phyloP scores from a whole-genome alignment of 352 stramenopile genomes.

The Pythium guiyangense region DNA sequence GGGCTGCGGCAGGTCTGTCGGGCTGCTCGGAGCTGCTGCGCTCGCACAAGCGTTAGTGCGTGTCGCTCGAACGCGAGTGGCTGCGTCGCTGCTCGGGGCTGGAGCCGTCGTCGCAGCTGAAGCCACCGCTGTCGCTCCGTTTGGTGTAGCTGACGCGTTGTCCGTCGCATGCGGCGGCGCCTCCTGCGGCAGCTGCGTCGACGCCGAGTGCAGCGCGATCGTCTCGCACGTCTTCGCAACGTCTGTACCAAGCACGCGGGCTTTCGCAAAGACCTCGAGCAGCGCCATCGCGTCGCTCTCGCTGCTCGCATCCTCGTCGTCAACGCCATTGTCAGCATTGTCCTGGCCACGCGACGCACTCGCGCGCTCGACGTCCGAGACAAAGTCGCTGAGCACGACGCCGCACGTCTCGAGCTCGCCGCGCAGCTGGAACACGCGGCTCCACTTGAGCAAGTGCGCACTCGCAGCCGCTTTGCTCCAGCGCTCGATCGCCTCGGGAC shows the following conservation, averaged over 20 bases:
- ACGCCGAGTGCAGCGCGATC: conserved; percentile 40
- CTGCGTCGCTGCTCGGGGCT: not conserved
- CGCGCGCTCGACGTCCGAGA: conserved; percentile 17
- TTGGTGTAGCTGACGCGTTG: not conserved
- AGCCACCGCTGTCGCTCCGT: not conserved
- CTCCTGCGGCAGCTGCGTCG: conserved; percentile 25
- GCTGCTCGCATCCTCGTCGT: not conserved
- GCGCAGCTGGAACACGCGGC: conserved; percentile 36
- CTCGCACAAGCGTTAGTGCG: not conserved
- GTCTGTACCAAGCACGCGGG: conserved; percentile 31
- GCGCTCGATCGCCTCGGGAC: conserved; percentile 21
- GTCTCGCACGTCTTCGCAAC: conserved; percentile 24
- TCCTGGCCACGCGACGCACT: not conserved
- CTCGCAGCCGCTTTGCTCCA: conserved; percentile 26
- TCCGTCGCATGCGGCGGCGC: not conserved
- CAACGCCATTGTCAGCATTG: too few species aligned
- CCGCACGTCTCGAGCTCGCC: conserved; percentile 28
- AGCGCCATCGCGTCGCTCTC: conserved; percentile 19
- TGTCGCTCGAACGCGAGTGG: too few species aligned
- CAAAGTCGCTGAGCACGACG: conserved; percentile 30
- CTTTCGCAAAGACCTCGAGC: conserved; percentile 17
- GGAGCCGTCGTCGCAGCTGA: conserved; percentile 1
- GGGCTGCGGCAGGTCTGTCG: conserved; percentile 18
- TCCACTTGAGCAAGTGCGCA: conserved; percentile 40
- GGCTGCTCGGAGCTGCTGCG: not conserved